Base-by-base conservation (phyloP, 2,329 filamentous ascomycete species). In the Epichloe aotearoae region DNA sequence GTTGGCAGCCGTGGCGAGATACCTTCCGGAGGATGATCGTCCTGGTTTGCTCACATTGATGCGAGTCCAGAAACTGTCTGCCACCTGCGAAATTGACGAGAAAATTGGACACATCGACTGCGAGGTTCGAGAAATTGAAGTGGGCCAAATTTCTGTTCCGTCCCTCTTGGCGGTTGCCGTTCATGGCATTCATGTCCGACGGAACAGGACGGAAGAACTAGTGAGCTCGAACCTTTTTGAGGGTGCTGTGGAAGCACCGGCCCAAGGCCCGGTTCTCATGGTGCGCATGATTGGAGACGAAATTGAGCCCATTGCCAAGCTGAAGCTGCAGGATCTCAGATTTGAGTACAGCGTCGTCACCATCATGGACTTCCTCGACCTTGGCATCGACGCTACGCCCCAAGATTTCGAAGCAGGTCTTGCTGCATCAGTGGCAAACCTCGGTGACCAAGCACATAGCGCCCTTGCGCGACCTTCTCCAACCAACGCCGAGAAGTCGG, bases 21-120 rank as follows among this genome's bases (percentile, higher is more conserved):
- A 97, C 63, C 74, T 98, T 2, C 91, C 93, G 0, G 91, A 98
- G 58, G 93, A 98, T 65, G 91, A 98, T 59, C 80, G 90, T 2
- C 93, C 93, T 2, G 93, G 93, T 0, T 72, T 97, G 19, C 72
- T 98, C 38, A 89, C 84, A 0, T 72, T 98, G 38, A 73, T 77
- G 1, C 72, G 80, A 33, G 65, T 96, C 49, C 78, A 81, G 49
- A 79, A 81, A 17, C 59, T 88, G 6, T 75, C 83, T 30, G 66
- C 78, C 8, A 71, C 74, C 26, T 66, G 87, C 10, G 77, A 85
- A 42, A 64, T 91, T 46, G 84, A 83, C 42, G 77, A 82, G 2
- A 74, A 77, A 37, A 72, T 96, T 51, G 93, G 93, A 0, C 70
- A 68, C 34, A 70, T 84, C 48, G 74, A 77, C 42, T 68, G 80